These are phyloP conservation scores for Thoreauomyces humboldtii DNA, from an alignment of 192 early-diverging fungal genomes.

Conservation along the genomic window DNA sequence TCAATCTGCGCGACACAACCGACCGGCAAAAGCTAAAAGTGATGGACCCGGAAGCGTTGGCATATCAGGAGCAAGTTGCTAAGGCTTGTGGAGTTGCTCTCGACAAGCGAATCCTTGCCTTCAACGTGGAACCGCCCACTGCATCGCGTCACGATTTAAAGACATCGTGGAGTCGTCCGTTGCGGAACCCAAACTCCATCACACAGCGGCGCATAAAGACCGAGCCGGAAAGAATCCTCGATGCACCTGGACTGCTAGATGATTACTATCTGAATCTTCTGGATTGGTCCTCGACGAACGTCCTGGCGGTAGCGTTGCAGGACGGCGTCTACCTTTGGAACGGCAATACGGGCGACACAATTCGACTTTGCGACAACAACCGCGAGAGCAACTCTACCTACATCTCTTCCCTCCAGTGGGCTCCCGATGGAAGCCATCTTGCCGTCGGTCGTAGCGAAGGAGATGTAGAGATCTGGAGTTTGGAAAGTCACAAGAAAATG, in stretches of 20 bases:
- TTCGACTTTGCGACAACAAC: not conserved
- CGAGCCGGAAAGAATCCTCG: slow-evolving; percentile 78
- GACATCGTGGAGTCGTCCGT: slow-evolving; percentile 54
- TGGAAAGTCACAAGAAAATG: slow-evolving; percentile 68
- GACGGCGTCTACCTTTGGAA: slow-evolving; percentile 56
- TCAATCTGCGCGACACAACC: slow-evolving; percentile 46
- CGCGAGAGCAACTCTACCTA: slow-evolving; percentile 34
- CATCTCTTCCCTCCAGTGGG: slow-evolving; percentile 41
- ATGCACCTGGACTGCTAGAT: slow-evolving; percentile 78
- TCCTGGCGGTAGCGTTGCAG: slow-evolving; percentile 52
- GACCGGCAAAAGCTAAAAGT: slow-evolving; percentile 20
- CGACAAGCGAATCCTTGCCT: slow-evolving; percentile 77
- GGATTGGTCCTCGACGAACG: slow-evolving; percentile 49
- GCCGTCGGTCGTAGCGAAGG: slow-evolving; percentile 73
- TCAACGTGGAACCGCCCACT: slow-evolving; percentile 74
- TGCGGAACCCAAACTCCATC: slow-evolving; percentile 34
- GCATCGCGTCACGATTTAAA: slow-evolving; percentile 43
- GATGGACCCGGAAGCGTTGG: slow-evolving; percentile 45
- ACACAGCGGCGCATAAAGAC: slow-evolving; percentile 67
- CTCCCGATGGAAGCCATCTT: slow-evolving; percentile 46
- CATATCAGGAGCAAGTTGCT: slow-evolving; percentile 78
- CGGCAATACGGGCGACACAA: slow-evolving; percentile 47
- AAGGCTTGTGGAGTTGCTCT: slow-evolving; percentile 75
- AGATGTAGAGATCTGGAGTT: slow-evolving; percentile 89
- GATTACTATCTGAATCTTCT: slow-evolving; percentile 51